Base-by-base conservation (phyloP, 805 yeast genomes). In the Pichia paraexigua region DNA sequence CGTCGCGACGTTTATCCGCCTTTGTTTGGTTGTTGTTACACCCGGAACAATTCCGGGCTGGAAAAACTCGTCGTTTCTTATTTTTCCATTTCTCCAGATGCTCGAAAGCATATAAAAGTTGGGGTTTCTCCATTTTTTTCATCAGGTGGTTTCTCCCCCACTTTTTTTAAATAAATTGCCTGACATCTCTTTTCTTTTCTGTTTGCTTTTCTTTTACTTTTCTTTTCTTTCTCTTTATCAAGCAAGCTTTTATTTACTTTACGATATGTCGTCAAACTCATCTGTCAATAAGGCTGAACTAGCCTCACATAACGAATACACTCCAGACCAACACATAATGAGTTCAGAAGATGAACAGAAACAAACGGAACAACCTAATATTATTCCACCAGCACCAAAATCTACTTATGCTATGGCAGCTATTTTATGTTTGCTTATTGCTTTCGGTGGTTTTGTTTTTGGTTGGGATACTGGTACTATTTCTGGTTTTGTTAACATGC, bases 381-480 rank as follows among this genome's bases (percentile, higher is more conserved):
- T 57, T 20, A 54, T 56, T 15, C 60, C 63, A 43, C 60, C 54
- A 28, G 58, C 58, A 35, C 60, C 68, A 35, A 61, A 55, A 20
- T 42, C 58, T 12, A 61, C 59, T 17, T 63, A 61, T 48, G 11
- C 59, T 9, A 58, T 60, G 27, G 67, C 63, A 15, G 66, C 65
- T 15, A 11, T 61, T 48, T 69, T 66, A 28, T 81, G 88, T 66
- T 59, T 73, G n/a, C 60, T 78, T 49, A 78, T 84, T 57, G 86
- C 88, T 32, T 84, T 84, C 56, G 89, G 88, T 70, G 91, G 90
- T 45, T 84, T 80, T 63, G 83, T 83, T 44, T 84, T 82, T 61
- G 90, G 90, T 54, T 83, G 83, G 76, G 90, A 83, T 71, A 84
- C 87, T 48, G 90, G 89, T 71, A 82, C 89, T 56, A 78, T 83